Evolutionary conservation across 73 alveolate genomes (phyloP).

Genomic region (Stentor coeruleus): DNA sequence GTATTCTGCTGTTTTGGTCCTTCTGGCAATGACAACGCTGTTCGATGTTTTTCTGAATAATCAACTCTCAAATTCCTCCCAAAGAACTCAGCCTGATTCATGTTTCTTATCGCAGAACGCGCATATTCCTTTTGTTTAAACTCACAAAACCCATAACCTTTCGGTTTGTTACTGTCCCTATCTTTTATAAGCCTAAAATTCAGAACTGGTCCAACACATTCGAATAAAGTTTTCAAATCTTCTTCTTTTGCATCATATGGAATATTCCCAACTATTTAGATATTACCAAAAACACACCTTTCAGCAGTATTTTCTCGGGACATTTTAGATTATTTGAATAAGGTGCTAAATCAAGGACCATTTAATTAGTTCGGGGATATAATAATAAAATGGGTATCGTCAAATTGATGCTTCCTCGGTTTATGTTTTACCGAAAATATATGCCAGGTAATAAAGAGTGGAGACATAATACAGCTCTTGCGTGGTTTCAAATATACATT

Average conservation of each 20-base stretch:
- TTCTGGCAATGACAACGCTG: conserved; percentile 5
- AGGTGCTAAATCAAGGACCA: too few relatives aligned
- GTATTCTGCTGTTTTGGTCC: conserved; percentile 13
- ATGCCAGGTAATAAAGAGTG: neutral
- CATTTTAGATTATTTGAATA: too few relatives aligned
- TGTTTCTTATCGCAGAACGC: conserved; percentile 75
- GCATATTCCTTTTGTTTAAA: conserved; percentile 79
- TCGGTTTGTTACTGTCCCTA: conserved; percentile 61
- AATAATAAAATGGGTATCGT: neutral
- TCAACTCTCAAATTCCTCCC: conserved; percentile 77
- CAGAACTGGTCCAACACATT: conserved; percentile 76
- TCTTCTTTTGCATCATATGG: conserved; percentile 74
- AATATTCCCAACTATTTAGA: conserved; percentile 70
- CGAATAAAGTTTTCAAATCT: conserved; percentile 52
- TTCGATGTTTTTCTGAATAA: conserved; percentile 31
- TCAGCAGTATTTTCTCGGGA: conserved; percentile 26
- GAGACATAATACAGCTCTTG: neutral
- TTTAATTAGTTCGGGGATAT: too few relatives aligned
- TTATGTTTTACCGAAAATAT: neutral
- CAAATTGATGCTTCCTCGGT: neutral
- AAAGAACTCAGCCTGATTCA: conserved; percentile 63
- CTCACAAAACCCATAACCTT: conserved; percentile 91
- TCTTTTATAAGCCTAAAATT: conserved; percentile 69
- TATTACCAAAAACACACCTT: conserved; percentile 40
- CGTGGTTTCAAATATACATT: neutral